Conservation (phyloP, 2,329 filamentous ascomycete species). For the Talaromyces funiculosus region DNA sequence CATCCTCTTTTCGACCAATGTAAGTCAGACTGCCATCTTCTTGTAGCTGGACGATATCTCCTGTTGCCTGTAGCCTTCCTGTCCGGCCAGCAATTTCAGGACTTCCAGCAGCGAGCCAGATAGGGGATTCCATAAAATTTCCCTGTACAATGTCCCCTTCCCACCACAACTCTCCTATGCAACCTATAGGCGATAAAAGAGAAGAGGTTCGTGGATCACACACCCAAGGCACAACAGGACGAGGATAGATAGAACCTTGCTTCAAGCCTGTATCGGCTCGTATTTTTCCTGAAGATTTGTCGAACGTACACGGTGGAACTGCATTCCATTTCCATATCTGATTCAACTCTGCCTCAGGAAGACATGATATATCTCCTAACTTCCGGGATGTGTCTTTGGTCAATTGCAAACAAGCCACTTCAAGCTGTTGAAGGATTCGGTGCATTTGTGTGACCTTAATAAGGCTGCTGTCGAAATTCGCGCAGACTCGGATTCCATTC, state of each 20-base stretch:
- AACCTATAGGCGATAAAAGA: constrained; percentile 38
- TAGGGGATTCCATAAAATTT: constrained; percentile 18
- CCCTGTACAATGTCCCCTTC: constrained; percentile 36
- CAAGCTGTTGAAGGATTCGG: constrained; percentile 32
- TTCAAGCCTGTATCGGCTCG: background rate
- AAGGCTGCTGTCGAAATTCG: constrained; percentile 40
- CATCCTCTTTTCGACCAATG: constrained; percentile 29
- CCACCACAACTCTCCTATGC: constrained; percentile 43
- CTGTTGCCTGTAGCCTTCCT: constrained; percentile 25
- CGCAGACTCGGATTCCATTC: constrained; percentile 40
- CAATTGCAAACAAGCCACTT: constrained; percentile 18
- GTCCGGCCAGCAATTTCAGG: background rate
- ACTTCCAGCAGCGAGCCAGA: background rate
- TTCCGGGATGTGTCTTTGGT: constrained; percentile 21
- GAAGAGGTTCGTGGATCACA: constrained; percentile 34
- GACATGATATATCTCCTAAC: constrained; percentile 32
- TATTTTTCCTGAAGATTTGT: constrained; percentile 21
- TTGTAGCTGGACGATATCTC: constrained; percentile 29
- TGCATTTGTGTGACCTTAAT: constrained; percentile 34
- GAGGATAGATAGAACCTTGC: constrained; percentile 28
- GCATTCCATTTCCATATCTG: constrained; percentile 43
- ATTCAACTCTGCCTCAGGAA: constrained; percentile 34
- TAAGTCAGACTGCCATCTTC: constrained; percentile 28
- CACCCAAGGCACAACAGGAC: constrained; percentile 25
- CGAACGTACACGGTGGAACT: constrained; percentile 30